Evolutionary conservation across 108 stramenopile species (phyloP).

Genomic region (Skeletonema tropicum): DNA sequence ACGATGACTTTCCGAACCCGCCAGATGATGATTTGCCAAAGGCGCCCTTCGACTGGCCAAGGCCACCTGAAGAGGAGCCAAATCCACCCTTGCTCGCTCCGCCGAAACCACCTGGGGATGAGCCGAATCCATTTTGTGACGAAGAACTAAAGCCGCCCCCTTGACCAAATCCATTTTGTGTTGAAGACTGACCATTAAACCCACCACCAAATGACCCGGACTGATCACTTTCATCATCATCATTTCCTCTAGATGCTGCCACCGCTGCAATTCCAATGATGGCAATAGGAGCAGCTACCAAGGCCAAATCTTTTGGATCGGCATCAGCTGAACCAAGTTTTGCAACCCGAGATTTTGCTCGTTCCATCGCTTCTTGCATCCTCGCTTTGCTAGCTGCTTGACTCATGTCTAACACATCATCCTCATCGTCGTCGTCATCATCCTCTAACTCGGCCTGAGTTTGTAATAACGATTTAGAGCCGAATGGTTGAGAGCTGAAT

Average conservation of each 20-base stretch:
- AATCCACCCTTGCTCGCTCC: neutral
- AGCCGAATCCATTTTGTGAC: neutral
- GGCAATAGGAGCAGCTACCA: neutral
- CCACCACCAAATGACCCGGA: slow-evolving; percentile 5
- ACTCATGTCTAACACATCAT: neutral
- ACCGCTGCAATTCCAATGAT: neutral
- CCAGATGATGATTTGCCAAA: neutral
- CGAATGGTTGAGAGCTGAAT: neutral
- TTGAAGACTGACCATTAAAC: neutral
- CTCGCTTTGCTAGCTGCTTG: neutral
- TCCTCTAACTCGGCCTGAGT: neutral
- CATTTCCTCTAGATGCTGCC: neutral
- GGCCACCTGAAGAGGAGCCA: neutral
- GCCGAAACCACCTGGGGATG: neutral
- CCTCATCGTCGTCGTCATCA: neutral
- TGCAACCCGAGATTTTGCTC: neutral
- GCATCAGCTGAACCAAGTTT: neutral
- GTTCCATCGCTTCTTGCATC: neutral
- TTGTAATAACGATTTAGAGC: neutral
- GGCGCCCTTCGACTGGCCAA: neutral
- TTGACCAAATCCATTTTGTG: neutral
- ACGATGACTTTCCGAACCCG: neutral
- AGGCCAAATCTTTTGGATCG: neutral
- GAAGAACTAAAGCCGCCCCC: neutral
- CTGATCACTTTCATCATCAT: neutral